These are phyloP conservation scores for Diplodia intermedia DNA, from an alignment of 2,329 filamentous ascomycete species.

Conservation along the genomic window DNA sequence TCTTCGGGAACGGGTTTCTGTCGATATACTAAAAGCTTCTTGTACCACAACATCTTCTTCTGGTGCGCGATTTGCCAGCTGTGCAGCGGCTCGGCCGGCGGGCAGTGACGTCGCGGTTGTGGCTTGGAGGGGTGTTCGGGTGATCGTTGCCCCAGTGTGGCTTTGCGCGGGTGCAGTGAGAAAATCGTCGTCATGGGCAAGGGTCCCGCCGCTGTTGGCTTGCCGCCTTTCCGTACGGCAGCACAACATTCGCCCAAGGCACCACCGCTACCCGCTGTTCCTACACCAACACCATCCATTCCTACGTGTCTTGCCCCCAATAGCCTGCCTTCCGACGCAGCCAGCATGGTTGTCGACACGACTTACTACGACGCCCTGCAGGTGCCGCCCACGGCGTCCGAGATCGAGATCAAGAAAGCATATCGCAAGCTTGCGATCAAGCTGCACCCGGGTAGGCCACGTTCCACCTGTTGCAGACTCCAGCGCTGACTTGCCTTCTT, in stretches of 20 bases:
- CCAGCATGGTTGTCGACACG: slow-evolving; percentile 82
- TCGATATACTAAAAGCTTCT: slow-evolving; percentile 29
- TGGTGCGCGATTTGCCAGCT: not conserved
- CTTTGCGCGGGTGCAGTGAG: slow-evolving; percentile 20
- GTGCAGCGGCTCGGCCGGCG: not conserved
- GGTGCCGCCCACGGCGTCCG: slow-evolving; percentile 82
- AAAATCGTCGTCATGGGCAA: slow-evolving; percentile 31
- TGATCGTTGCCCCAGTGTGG: slow-evolving; percentile 29
- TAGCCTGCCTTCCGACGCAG: slow-evolving; percentile 38
- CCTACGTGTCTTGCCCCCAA: slow-evolving; percentile 6
- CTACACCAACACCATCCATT: not conserved
- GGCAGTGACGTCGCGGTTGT: slow-evolving; percentile 22
- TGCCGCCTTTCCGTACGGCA: slow-evolving; percentile 23
- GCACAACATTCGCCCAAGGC: slow-evolving; percentile 17
- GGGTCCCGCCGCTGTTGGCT: slow-evolving; percentile 28
- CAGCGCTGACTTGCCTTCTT: slow-evolving; percentile 3
- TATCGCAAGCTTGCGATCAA: slow-evolving; percentile 91
- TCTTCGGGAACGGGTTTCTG: slow-evolving; percentile 31
- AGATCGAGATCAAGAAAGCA: slow-evolving; percentile 95
- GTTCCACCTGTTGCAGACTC: slow-evolving; percentile 28
- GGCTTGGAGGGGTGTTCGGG: slow-evolving; percentile 19
- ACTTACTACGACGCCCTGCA: slow-evolving; percentile 87
- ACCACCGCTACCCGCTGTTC: slow-evolving; percentile 3
- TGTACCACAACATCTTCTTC: not conserved
- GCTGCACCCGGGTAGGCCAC: slow-evolving; percentile 77